Evolutionary conservation across 2,329 filamentous ascomycete genomes (phyloP).

Genomic region (Monilinia fructigena): DNA sequence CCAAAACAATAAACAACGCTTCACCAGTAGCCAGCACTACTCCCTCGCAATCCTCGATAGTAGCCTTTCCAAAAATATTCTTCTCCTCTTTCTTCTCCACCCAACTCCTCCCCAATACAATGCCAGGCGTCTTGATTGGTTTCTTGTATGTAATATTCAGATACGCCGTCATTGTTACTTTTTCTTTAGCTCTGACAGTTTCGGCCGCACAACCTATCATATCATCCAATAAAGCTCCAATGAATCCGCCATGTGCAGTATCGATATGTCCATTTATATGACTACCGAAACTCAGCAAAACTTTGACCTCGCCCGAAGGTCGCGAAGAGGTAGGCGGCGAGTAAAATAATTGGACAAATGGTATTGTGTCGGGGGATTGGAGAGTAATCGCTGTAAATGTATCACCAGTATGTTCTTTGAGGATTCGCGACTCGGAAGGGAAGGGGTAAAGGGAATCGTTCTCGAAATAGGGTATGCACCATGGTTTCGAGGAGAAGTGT

Average conservation of each 20-base stretch:
- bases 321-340: slow-evolving; percentile 17
- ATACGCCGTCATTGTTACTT: slow-evolving; percentile 47
- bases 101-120: slow-evolving; percentile 48
- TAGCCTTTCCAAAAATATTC: slow-evolving; percentile 52
- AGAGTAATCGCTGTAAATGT: slow-evolving; percentile 27
- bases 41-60: slow-evolving; percentile 51
- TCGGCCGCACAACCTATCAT: slow-evolving; percentile 41
- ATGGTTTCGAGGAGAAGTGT: slow-evolving; percentile 28
- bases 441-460: slow-evolving; percentile 31
- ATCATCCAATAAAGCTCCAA: slow-evolving; percentile 58
- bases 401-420: slow-evolving; percentile 19
- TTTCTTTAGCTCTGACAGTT: slow-evolving; percentile 25
- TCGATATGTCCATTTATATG: slow-evolving; percentile 55
- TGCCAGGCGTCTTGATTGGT: slow-evolving; percentile 51
- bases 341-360: slow-evolving; percentile 31
- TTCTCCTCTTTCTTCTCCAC: slow-evolving; percentile 50
- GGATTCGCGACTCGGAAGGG: slow-evolving; percentile 17
- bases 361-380: slow-evolving; percentile 27
- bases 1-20: slow-evolving; percentile 45
- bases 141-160: slow-evolving; percentile 55
- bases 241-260: slow-evolving; percentile 59
- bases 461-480: slow-evolving; percentile 27
- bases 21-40: slow-evolving; percentile 52
- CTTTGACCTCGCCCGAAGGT: slow-evolving; percentile 25
- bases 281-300: slow-evolving; percentile 44